phyloP scores from a whole-genome alignment of 352 stramenopile species.

The Aphanomyces stellatus region DNA sequence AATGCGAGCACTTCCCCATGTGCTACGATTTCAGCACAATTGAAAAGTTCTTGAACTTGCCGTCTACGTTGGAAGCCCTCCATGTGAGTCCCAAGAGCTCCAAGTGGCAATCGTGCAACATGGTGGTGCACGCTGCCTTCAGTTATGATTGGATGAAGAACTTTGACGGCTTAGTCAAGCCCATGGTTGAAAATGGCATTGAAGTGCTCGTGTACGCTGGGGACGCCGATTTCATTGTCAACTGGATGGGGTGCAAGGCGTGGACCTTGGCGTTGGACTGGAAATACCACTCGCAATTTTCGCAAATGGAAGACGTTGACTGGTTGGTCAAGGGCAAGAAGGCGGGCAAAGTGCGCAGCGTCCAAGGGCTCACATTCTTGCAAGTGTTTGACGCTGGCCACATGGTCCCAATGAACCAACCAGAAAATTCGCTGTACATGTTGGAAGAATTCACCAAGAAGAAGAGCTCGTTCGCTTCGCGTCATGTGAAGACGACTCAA shows the following conservation, averaged over 20 bases:
- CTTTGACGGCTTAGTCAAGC: conserved; percentile 85
- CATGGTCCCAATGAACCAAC: conserved; percentile 95
- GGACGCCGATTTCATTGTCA: conserved; percentile 97
- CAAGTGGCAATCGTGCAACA: conserved; percentile 92
- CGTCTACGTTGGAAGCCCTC: conserved; percentile 78
- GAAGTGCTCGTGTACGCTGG: conserved; percentile 93
- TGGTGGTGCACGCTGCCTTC: conserved; percentile 91
- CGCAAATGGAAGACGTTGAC: conserved; percentile 39
- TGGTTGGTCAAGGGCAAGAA: conserved; percentile 56
- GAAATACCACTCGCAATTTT: conserved; percentile 57
- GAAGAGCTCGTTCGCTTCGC: background rate
- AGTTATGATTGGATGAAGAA: conserved; percentile 96
- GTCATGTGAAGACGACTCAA: conserved; percentile 26
- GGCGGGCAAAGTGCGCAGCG: conserved; percentile 46
- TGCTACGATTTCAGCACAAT: conserved; percentile 95
- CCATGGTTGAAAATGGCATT: conserved; percentile 89
- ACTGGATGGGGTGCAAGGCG: conserved; percentile 95
- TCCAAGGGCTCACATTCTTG: conserved; percentile 86
- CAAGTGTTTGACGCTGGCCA: conserved; percentile 93
- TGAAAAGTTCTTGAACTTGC: conserved; percentile 80
- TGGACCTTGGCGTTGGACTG: conserved; percentile 94
- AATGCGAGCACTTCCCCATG: conserved; percentile 83
- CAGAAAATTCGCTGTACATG: conserved; percentile 90
- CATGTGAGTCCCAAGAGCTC: conserved; percentile 68
- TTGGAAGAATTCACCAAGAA: conserved; percentile 82